Evolutionary conservation across 805 yeast species (phyloP), one percentile per base, ranked within the genome.

Genomic region (Barnettozyma sp.): DNA sequence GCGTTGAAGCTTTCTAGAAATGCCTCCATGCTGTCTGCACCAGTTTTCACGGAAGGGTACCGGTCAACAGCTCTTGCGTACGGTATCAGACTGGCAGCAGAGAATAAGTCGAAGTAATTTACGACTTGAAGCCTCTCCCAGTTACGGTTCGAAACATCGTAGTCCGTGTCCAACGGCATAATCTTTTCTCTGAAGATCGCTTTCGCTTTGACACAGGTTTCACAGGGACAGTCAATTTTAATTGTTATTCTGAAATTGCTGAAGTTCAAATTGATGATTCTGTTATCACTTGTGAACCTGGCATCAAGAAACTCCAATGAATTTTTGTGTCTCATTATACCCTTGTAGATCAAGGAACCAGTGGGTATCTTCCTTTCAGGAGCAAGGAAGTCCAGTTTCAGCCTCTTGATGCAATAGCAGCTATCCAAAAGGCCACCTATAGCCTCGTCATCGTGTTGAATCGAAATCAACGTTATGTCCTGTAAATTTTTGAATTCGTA

Each of bases 51-150:
- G 27, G 65, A 55, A 18, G 70, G 70, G 41, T 60, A 64, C 30
- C 47, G 49, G 42, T 64, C 70, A 30, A 65, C 61, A 1, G 70
- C 68, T 37, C 64, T 65, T 1, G 70, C 63, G 36, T 65, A 65
- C 3, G 70, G 70, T 25, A 60, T 44, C 18, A 65, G 37, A 16
- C 59, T 58, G 8, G 61, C 44, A 23, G 50, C 46, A 28, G 58
- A 49, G 49, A 64, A 59, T 49, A 56, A 58, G 10, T 57, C 56
- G 37, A 58, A 63, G 27, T 58, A 59, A 40, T 63, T 65, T 32
- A 62, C 55, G 6, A 56, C 54, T 1, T 56, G 52, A 30, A 52
- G 50, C 22, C 53, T 55, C 0, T 58, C 55, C 28, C 57, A 45
- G 18, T 33, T 33, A 20, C 56, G 48, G 29, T 52, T 48, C 14